Percentiles rank a stretch among this genome's conserved stretches.
phyloP scores from a whole-genome alignment of 78 protist genomes.

The Dictyostelium brefeldianum region DNA sequence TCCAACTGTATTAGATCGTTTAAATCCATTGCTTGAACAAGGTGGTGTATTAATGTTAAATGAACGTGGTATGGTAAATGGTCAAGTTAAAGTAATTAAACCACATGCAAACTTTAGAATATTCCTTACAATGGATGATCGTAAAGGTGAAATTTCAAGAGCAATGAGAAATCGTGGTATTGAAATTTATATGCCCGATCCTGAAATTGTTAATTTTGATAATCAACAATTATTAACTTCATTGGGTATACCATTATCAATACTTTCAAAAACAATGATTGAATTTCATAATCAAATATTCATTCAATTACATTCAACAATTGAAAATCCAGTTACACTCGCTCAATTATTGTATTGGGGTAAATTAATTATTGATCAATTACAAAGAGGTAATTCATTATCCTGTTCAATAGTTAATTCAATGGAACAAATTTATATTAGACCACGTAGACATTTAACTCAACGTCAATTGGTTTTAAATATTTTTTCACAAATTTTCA shows the following conservation, averaged over 20 bases:
- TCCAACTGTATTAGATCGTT: constrained; percentile 99
- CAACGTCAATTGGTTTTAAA: constrained; percentile 19
- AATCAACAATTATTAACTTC: constrained; percentile 40
- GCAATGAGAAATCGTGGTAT: constrained; percentile 99
- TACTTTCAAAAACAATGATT: constrained; percentile 44
- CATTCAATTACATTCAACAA: constrained; percentile 31
- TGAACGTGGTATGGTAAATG: constrained; percentile 97
- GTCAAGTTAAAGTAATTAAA: constrained; percentile 68
- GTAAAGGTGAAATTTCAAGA: constrained; percentile 98
- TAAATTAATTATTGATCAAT: constrained; percentile 42
- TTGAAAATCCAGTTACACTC: constrained; percentile 60
- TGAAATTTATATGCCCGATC: constrained; percentile 90
- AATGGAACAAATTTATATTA: constrained; percentile 73
- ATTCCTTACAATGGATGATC: constrained; percentile 94
- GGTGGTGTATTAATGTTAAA: constrained; percentile 92
- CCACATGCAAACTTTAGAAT: constrained; percentile 96
- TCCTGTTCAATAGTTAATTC: neutral
- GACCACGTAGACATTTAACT: constrained; percentile 53
- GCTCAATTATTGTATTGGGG: constrained; percentile 78
- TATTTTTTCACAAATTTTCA: neutral
- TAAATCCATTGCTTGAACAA: constrained; percentile 99
- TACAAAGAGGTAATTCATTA: constrained; percentile 64
- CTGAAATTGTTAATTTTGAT: constrained; percentile 15
- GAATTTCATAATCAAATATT: constrained; percentile 51
- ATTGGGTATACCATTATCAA: constrained; percentile 46